Conservation (phyloP, 1,284 basidiomycete genomes). For the Sparassis latifolia region DNA sequence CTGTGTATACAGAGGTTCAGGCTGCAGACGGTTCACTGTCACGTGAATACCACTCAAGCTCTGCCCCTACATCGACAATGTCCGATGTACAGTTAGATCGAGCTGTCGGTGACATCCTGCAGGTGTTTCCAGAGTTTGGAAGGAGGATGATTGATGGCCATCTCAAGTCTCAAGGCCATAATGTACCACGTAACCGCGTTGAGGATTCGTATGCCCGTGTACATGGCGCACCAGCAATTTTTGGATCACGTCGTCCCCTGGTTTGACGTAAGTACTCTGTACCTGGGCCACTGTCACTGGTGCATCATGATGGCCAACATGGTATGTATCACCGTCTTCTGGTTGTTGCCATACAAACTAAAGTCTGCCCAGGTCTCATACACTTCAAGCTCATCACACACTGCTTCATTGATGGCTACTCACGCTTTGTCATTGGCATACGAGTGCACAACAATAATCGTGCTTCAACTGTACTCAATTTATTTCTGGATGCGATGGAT, state of each 20-base stretch:
- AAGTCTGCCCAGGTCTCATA: constrained; percentile 13
- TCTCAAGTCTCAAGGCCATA: constrained; percentile 9
- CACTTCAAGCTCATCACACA: constrained; percentile 30
- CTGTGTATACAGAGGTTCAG: constrained; percentile 15
- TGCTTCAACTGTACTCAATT: constrained; percentile 19
- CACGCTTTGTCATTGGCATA: constrained; percentile 19
- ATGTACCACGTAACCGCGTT: constrained; percentile 10
- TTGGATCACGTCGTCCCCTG: constrained; percentile 15
- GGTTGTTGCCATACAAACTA: not conserved
- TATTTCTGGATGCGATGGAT: constrained; percentile 16
- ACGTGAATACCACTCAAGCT: not conserved
- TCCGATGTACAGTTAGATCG: constrained; percentile 16
- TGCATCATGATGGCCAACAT: constrained; percentile 29
- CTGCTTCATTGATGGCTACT: constrained; percentile 29
- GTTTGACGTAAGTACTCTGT: constrained; percentile 17
- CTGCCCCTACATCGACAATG: constrained; percentile 5
- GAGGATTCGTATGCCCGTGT: constrained; percentile 12
- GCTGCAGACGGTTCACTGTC: not conserved
- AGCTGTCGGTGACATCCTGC: constrained; percentile 10
- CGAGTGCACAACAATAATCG: constrained; percentile 22
- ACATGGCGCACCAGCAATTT: constrained; percentile 11
- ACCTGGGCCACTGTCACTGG: constrained; percentile 22
- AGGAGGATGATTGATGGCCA: constrained; percentile 19
- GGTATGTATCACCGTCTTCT: constrained; percentile 14
- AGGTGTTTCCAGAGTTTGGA: constrained; percentile 19